Percentiles rank a stretch among this genome's conserved stretches.
Conservation (phyloP, 495 filamentous ascomycete genomes). For the Aspergillus heteromorphus region DNA sequence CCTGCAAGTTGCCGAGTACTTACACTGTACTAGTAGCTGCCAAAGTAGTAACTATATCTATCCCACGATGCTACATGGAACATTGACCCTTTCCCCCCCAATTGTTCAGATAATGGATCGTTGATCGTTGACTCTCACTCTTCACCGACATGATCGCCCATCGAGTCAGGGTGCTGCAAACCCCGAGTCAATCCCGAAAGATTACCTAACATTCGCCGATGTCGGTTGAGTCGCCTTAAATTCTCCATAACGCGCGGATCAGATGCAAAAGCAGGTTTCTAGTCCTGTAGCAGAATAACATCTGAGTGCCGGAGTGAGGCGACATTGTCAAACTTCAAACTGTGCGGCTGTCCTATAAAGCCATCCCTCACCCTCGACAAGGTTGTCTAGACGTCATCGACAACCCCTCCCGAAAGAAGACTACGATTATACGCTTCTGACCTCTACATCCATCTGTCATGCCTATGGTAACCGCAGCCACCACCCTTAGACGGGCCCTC, state of each 20-base stretch:
- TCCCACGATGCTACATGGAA: too few species aligned
- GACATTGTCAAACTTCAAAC: not conserved
- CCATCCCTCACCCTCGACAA: not conserved
- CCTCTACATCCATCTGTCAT: conserved; percentile 14
- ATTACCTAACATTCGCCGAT: conserved; percentile 2
- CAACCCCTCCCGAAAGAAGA: not conserved
- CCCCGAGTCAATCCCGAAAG: not conserved
- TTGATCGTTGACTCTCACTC: too few species aligned
- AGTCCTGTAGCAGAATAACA: not conserved
- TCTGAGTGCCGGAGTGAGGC: not conserved
- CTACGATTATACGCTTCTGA: not conserved
- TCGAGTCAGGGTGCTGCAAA: not conserved
- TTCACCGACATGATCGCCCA: not conserved
- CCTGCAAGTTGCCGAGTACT: not conserved
- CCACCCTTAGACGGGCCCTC: conserved; percentile 25
- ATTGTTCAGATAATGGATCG: too few species aligned
- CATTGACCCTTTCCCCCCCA: too few species aligned
- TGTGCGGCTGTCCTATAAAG: not conserved
- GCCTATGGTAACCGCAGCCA: conserved; percentile 27
- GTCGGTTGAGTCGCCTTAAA: conserved; percentile 1
- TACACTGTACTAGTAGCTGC: too few species aligned
- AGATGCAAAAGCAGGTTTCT: not conserved
- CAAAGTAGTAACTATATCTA: too few species aligned
- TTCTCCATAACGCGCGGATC: not conserved
- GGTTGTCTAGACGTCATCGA: not conserved